A percentile compares a stretch with the other conserved stretches of the same genome.
Evolutionary conservation across 129 eudicot species (phyloP).

Genomic region (Chrysanthemum makinoi): DNA sequence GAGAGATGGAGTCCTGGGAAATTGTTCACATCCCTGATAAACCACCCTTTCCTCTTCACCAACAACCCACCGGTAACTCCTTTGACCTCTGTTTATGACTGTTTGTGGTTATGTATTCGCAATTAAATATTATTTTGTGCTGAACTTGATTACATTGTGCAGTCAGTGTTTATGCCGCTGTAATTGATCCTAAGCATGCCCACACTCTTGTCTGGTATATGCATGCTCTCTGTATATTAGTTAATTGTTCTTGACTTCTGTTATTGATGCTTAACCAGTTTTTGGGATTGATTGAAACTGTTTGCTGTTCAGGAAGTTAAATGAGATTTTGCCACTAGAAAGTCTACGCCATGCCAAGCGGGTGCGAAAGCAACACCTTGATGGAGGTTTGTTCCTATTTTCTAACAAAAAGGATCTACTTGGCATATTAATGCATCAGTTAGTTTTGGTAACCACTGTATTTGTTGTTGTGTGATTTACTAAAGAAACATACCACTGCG

Average conservation of each 20-base stretch:
- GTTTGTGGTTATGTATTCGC: not conserved
- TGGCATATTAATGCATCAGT: no score
- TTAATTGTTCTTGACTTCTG: conserved; percentile 12
- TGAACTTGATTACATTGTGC: conserved; percentile 20
- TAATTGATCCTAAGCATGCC: conserved; percentile 66
- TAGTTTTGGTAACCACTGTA: no score
- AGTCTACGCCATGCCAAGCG: conserved; percentile 86
- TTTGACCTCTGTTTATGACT: conserved; percentile 8
- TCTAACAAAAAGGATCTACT: not conserved
- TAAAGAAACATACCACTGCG: no score
- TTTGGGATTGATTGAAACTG: conserved; percentile 8
- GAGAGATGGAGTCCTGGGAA: conserved; percentile 43
- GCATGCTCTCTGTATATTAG: not conserved
- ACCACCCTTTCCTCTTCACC: conserved; percentile 61
- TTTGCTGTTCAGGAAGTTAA: conserved; percentile 58
- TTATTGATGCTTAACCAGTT: not conserved
- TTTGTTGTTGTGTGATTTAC: no score
- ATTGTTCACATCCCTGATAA: conserved; percentile 79
- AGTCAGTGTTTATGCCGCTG: conserved; percentile 71
- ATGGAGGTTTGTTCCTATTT: conserved; percentile 46
- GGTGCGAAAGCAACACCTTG: conserved; percentile 47
- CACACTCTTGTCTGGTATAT: conserved; percentile 75
- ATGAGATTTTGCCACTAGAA: conserved; percentile 71
- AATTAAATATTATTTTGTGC: not conserved
- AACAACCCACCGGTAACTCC: conserved; percentile 69